A percentile compares a stretch with the other conserved stretches of the same genome.
Evolutionary conservation across 495 filamentous ascomycete genomes (phyloP).

Genomic region (Articulospora tetracladia): DNA sequence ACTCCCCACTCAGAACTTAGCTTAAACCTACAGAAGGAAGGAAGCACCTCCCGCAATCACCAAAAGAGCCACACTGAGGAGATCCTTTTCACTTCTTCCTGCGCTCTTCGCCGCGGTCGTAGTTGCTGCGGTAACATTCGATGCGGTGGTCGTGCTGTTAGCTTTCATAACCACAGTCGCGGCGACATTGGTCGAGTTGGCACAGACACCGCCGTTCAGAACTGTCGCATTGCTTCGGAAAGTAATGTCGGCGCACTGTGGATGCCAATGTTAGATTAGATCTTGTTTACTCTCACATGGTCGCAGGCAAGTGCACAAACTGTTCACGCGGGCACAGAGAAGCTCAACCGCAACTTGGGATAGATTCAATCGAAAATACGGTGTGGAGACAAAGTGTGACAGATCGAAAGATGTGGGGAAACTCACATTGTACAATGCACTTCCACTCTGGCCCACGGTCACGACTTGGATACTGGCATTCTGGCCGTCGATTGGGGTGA

Average conservation of each 20-base stretch:
- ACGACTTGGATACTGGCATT: constrained; percentile 54
- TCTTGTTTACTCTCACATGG: no score
- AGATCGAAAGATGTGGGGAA: no score
- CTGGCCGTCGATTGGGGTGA: constrained; percentile 43
- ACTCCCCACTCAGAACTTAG: no score
- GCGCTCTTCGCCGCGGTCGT: background rate
- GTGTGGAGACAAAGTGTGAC: no score
- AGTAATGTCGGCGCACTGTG: constrained; percentile 59
- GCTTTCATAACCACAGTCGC: background rate
- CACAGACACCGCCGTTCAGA: constrained; percentile 40
- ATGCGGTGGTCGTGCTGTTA: background rate
- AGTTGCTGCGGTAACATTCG: background rate
- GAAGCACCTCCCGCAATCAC: no score
- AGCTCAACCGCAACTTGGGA: no score
- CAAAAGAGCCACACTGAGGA: no score
- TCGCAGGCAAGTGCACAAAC: no score
- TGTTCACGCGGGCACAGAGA: no score
- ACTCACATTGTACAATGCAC: constrained; percentile 58
- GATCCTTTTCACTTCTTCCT: background rate
- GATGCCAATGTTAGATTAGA: background rate
- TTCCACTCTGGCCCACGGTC: constrained; percentile 43
- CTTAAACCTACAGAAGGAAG: no score
- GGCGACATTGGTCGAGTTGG: constrained; percentile 38
- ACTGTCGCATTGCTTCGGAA: constrained; percentile 42
- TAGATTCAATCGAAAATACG: no score